Evolutionary conservation across 176 grass and related monocot genomes (phyloP), one percentile per base, ranked within the genome.

Genomic region (Eragrostis nindensis): DNA sequence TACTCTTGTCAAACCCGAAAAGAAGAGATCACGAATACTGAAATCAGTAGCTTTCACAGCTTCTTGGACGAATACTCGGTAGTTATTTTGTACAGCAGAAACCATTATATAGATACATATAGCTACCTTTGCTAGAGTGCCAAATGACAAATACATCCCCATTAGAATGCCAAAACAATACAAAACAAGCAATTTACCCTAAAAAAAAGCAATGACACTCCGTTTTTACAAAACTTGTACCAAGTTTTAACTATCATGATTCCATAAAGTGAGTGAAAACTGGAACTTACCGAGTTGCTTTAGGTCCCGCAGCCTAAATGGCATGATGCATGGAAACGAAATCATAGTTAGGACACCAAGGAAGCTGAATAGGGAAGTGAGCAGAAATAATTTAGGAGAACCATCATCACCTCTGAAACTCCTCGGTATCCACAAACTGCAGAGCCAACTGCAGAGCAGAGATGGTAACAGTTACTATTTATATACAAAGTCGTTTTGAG

Each of bases 391-490:
- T 72, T 36, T 74, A 71, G 29, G 7, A 46, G 36, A 85, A 27
- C 26, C 7, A 65, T 36, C 38, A 10, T 41, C 65, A 94, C 94
- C 95, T 94, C 82, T 98, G 92, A 68, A 98, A 98, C 38, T 94
- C 90, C 82, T 98, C 92, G 0, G 92, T 98, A 72, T 98, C 95
- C 5, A 98, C 93, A 79, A 98, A 98, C 68, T 89, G 79, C 72
- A 94, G 70, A 71, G 92, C 93, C 30, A 98, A 74, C 95, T 98
- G 92, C 55, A 85, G 8, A 40, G 8, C 27, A 89, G 47, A 89
- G 42, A 29, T 55, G 15, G 46, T 21, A 62, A 71, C 4, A 68
- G 68, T 48, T 81, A 32, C 25, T 71, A 56, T 32, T 79, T 6
- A 63, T 12, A 84, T 22, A 84, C 57, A 18, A 24, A n/a, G 36